Base-by-base conservation (phyloP, 768 basidiomycete species). In the Imleria badia region DNA sequence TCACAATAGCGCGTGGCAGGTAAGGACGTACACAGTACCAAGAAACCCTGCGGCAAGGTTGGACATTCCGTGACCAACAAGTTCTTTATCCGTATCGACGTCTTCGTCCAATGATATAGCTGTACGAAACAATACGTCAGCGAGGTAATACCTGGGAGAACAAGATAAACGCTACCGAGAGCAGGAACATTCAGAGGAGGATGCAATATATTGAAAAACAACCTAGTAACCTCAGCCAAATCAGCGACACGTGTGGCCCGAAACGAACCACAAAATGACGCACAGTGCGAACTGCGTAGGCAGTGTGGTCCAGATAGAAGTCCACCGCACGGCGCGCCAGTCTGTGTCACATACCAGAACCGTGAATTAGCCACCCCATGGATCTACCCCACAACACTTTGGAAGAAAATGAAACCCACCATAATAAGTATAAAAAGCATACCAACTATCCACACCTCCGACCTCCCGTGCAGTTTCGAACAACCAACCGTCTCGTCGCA, bases 271-370 rank as follows among this genome's bases (percentile, higher is more conserved):
- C 68, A 56, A 42, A 60, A 50, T 68, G 62, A 73, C 90, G 65
- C 56, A 88, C 84, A 99, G 69, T 5, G 96, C 96, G 54, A 98
- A 83, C 66, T 98, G 96, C 1, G 95, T 98, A 5, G 96, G 95
- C 65, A 99, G 73, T 0, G 93, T 95, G 1, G 81, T 73, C 84
- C 87, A 87, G 31, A 99, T 75, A 0, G 87, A 83, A 5, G 66
- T 72, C 73, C 84, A 91, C 19, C 74, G 75, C 14, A 89, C 82
- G 19, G 78, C 76, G 14, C 66, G 64, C 57, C 83, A 80, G 64
- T 94, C 90, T 91, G 63, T 26, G 53, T 14, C 23, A 9, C n/a
- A 9, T 2, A 29, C 9, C 35, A 17, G 20, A 34, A 26, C 7
- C 3, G 22, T 48, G 35, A 42, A 46, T 5, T 19, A 17, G 47